Evolutionary conservation across 768 basidiomycete genomes (phyloP), one percentile per base, ranked within the genome.

Genomic region (Auricularia heimuer): DNA sequence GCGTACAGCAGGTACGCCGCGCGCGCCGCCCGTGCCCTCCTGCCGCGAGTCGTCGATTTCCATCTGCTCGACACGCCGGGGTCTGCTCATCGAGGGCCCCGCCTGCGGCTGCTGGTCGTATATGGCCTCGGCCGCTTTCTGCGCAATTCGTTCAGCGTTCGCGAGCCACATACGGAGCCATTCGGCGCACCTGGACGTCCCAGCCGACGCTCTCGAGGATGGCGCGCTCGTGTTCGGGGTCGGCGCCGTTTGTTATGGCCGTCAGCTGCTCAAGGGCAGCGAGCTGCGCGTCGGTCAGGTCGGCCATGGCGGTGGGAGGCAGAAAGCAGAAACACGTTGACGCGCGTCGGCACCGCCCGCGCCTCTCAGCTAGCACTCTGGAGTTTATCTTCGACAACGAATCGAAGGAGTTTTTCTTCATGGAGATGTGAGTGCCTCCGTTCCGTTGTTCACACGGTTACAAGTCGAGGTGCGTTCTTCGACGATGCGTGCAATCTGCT

Each of bases 121-220:
- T 29, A 88, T 78, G 16, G 85, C 71, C 65, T 87, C 83, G 12
- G 83, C 82, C 18, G 86, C 86, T 67, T 80, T 78, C 83, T 88
- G 68, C 29, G 29, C 29, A 29, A 3, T 29, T 29, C 29, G 29
- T 29, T 29, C 29, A 29, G 29, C 29, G 2, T 29, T 29, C 29
- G 29, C 29, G 29, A 29, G 29, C 29, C 29, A 29, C 29, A 29
- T 29, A 29, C 29, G 29, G 29, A 29, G 29, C 35, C 44, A 29
- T 45, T 62, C 4, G 39, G 68, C 80, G 68, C 63, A 86, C 88
- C 80, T 86, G 80, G 37, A 91, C 82, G 75, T 89, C 84, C 88
- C 88, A 91, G 61, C 80, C 81, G 8, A 87, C 85, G 65, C 81
- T 85, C 45, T 79, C 74, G 16, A 91, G 77, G 1, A 91, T 80